Evolutionary conservation across 306 rosid species (phyloP), one percentile per base, ranked within the genome.

Genomic region (Fragaria iinumae): DNA sequence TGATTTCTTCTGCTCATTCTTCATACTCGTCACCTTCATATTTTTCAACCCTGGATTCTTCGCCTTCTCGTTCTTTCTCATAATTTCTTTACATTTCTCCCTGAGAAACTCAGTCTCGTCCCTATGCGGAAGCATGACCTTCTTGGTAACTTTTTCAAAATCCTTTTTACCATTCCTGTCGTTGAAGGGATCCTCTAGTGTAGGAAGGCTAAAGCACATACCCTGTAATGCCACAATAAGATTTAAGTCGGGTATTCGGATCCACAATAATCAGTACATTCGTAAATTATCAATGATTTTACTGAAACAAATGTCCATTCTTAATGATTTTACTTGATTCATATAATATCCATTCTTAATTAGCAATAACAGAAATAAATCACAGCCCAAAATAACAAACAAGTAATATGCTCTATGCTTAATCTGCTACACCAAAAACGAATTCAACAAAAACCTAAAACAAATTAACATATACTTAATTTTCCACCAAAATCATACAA

Each of bases 171-270:
- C 97, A 14, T 79, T 72, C 49, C 79, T 83, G 74, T 95, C 97
- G 57, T 92, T 92, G 89, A 87, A 95, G 75, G 99, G 99, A 83
- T 95, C 97, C 6, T 89, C 99, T 0, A 41, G 89, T 52, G 90
- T 87, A 72, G 97, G 99, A 69, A 92, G 91, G 79, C 97, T 95
- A 83, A 84, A 92, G 82, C 99, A 95, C 97, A 95, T 92, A 36
- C 97, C 99, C 99, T 95, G 80, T 23, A 80, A 77, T 62, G 55
- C 72, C 69, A 82, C 5, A 50, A 73, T 21, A 72, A 62, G 56
- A 66, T 53, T 25, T 12, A 29, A 1, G 29, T 20, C 11, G 11
- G 23, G 45, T 4, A 2, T 2, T n/a, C 13, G 13, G 8, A 69
- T 13, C 17, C 23, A 16, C 23, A 45, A 45, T 8, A 41, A 48